Evolutionary conservation across 257 asterid genomes (phyloP).

Genomic region (Plantago major): DNA sequence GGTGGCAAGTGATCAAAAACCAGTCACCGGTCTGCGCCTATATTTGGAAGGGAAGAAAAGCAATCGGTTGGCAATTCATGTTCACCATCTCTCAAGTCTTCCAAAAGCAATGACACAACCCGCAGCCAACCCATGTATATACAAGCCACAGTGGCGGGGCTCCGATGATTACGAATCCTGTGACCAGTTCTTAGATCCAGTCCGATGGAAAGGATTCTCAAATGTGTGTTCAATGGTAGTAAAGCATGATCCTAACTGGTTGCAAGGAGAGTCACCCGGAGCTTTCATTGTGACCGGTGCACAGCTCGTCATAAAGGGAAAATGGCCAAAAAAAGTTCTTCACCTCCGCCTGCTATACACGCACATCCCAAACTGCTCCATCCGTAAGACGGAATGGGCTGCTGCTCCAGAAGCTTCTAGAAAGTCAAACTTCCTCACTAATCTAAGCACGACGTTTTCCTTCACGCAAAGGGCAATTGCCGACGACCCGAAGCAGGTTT

Average conservation of each 20-base stretch:
- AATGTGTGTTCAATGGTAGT: slow-evolving; percentile 73
- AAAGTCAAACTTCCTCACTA: slow-evolving; percentile 64
- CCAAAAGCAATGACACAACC: slow-evolving; percentile 56
- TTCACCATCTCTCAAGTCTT: slow-evolving; percentile 83
- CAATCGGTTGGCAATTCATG: slow-evolving; percentile 81
- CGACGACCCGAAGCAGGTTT: slow-evolving; percentile 59
- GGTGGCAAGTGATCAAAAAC: slow-evolving; percentile 82
- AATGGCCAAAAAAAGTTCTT: slow-evolving; percentile 82
- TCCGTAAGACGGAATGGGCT: slow-evolving; percentile 91
- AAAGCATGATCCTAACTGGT: slow-evolving; percentile 74
- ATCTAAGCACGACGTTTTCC: slow-evolving; percentile 87
- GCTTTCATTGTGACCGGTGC: slow-evolving; percentile 87
- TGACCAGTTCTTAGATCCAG: slow-evolving; percentile 77
- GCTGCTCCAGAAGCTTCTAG: slow-evolving; percentile 68
- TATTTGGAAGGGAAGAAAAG: slow-evolving; percentile 87
- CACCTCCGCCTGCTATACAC: slow-evolving; percentile 84
- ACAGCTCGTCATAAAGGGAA: slow-evolving; percentile 74
- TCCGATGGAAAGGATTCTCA: slow-evolving; percentile 77
- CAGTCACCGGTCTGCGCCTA: slow-evolving; percentile 79
- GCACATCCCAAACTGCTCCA: slow-evolving; percentile 63
- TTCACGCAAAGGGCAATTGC: slow-evolving; percentile 64
- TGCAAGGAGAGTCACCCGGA: slow-evolving; percentile 43
- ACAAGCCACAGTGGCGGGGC: slow-evolving; percentile 77
- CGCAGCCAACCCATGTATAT: slow-evolving; percentile 24
- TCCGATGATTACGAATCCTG: slow-evolving; percentile 65